Evolutionary conservation across 176 grass and related monocot genomes (phyloP).

Genomic region (Dactylis glomerata): DNA sequence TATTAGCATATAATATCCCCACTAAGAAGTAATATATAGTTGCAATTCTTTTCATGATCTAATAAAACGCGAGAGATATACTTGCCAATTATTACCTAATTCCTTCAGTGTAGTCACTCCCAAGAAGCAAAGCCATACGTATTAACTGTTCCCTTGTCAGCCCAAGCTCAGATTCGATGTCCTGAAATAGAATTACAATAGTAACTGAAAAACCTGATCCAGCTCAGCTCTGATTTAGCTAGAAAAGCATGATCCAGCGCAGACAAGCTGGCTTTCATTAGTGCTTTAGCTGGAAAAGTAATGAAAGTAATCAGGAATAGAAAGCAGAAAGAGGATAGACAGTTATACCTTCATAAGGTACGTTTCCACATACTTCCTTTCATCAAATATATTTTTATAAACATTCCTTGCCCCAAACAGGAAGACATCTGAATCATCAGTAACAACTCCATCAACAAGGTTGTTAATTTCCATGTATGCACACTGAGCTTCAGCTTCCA

Average conservation of each 20-base stretch:
- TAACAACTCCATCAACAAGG: slow-evolving; percentile 95
- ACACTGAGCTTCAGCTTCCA: slow-evolving; percentile 97
- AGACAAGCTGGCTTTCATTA: not conserved
- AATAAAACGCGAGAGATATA: slow-evolving; percentile 16
- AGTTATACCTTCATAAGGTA: slow-evolving; percentile 96
- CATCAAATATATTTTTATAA: slow-evolving; percentile 99
- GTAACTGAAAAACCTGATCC: slow-evolving; percentile 13
- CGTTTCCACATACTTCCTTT: slow-evolving; percentile 98
- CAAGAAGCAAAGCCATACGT: slow-evolving; percentile 92
- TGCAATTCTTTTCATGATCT: not conserved
- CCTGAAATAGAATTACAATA: slow-evolving; percentile 60
- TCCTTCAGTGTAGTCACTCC: slow-evolving; percentile 97
- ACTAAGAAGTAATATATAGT: not conserved
- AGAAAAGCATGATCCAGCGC: slow-evolving; percentile 3
- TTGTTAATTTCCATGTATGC: slow-evolving; percentile 96
- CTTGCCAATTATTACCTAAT: slow-evolving; percentile 60
- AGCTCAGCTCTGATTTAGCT: slow-evolving; percentile 3
- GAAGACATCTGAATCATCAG: slow-evolving; percentile 98
- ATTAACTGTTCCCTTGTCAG: slow-evolving; percentile 84
- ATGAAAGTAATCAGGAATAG: slow-evolving; percentile 19
- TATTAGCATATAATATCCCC: not conserved
- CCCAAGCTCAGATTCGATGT: slow-evolving; percentile 90
- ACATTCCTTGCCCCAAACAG: slow-evolving; percentile 95
- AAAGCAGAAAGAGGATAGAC: slow-evolving; percentile 35
- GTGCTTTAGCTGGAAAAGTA: slow-evolving; percentile 6